Percentiles rank a stretch among this genome's conserved stretches.
phyloP scores from a whole-genome alignment of 1,284 basidiomycete genomes.

The Ganoderma resinaceum region DNA sequence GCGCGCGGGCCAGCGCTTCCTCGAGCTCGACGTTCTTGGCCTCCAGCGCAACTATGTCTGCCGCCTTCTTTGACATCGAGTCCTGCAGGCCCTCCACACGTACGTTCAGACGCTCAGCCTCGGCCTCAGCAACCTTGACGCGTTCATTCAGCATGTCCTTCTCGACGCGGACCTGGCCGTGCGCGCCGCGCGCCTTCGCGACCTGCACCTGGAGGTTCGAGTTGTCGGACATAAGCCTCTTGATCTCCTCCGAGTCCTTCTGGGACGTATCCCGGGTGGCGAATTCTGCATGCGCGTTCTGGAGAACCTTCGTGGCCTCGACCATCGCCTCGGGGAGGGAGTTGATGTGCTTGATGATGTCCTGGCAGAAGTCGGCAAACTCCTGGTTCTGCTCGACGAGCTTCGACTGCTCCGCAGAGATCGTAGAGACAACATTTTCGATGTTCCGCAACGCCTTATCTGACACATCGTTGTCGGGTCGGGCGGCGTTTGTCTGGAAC shows the following conservation, averaged over 20 bases:
- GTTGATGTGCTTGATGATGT: slow-evolving; percentile 58
- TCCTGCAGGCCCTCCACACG: slow-evolving; percentile 63
- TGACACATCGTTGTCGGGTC: slow-evolving; percentile 29
- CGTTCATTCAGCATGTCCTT: slow-evolving; percentile 75
- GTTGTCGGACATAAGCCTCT: slow-evolving; percentile 57
- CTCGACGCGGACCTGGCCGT: slow-evolving; percentile 82
- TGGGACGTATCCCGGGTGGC: slow-evolving; percentile 60
- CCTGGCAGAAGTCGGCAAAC: slow-evolving; percentile 55
- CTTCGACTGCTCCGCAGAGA: slow-evolving; percentile 51
- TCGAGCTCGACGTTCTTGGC: slow-evolving; percentile 68
- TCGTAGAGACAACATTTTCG: slow-evolving; percentile 51
- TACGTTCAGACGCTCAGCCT: slow-evolving; percentile 63
- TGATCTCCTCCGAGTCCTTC: slow-evolving; percentile 73
- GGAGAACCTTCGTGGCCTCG: slow-evolving; percentile 59
- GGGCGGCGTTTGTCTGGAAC: slow-evolving; percentile 39
- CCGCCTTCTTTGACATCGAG: slow-evolving; percentile 49
- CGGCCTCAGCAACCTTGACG: slow-evolving; percentile 61
- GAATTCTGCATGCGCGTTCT: slow-evolving; percentile 68
- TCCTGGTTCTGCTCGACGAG: slow-evolving; percentile 57
- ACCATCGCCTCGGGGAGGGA: slow-evolving; percentile 65
- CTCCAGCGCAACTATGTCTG: slow-evolving; percentile 57
- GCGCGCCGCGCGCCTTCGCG: slow-evolving; percentile 74
- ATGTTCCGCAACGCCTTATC: slow-evolving; percentile 46
- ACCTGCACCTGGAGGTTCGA: slow-evolving; percentile 73
- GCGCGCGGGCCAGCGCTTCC: slow-evolving; percentile 70